phyloP scores from a whole-genome alignment of 768 basidiomycete genomes.

The Trametes cingulata region DNA sequence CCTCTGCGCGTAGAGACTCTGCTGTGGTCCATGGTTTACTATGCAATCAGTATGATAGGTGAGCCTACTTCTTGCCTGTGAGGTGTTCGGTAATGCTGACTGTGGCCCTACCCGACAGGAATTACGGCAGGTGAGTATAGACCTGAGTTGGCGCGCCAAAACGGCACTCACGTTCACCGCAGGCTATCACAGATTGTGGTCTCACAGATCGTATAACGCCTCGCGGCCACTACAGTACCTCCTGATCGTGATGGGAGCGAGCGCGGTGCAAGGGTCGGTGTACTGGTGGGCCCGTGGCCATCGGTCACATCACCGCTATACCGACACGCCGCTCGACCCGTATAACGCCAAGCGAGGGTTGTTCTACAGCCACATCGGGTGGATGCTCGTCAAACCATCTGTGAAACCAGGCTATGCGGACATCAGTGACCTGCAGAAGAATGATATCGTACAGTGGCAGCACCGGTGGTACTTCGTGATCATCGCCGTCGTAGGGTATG shows the following conservation, averaged over 20 bases:
- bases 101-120: conserved; percentile 8
- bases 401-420: conserved; percentile 51
- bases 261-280: conserved; percentile 56
- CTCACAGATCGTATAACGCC: conserved; percentile 58
- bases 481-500: conserved; percentile 45
- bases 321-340: conserved; percentile 60
- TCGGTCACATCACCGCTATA: conserved; percentile 53
- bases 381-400: conserved; percentile 55
- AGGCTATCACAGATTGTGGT: conserved; percentile 58
- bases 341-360: conserved; percentile 56
- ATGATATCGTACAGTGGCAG: conserved; percentile 53
- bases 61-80: background rate
- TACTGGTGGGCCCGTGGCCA: conserved; percentile 59
- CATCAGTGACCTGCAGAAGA: conserved; percentile 47
- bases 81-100: no score
- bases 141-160: conserved; percentile 6
- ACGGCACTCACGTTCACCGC: conserved; percentile 8
- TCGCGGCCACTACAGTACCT: conserved; percentile 46
- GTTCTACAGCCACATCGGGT: conserved; percentile 49
- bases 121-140: conserved; percentile 51
- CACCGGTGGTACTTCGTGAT: conserved; percentile 48
- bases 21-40: conserved; percentile 67
- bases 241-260: conserved; percentile 46
- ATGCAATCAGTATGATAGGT: conserved; percentile 41
- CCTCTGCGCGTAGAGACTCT: conserved; percentile 51